Evolutionary conservation across 352 stramenopile species (phyloP).

Genomic region (Pythium scleroteichum): DNA sequence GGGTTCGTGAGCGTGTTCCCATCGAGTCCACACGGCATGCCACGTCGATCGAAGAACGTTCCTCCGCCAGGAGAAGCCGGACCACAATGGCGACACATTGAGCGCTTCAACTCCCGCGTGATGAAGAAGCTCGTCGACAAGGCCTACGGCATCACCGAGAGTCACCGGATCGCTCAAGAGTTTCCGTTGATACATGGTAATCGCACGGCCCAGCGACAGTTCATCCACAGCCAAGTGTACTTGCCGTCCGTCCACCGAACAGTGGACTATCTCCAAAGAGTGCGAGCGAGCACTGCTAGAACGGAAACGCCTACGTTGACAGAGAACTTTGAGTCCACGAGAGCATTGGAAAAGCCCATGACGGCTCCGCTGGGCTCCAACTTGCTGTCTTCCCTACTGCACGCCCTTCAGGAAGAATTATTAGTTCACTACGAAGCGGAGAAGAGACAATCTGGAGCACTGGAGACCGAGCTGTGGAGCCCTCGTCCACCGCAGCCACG

Average conservation of each 20-base stretch:
- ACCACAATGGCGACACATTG: constrained; percentile 5
- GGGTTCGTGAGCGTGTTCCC: constrained; percentile 11
- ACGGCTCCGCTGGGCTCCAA: constrained; percentile 10
- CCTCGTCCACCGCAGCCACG: constrained; percentile 16
- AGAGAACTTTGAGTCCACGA: background rate
- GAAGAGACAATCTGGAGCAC: background rate
- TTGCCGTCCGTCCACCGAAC: constrained; percentile 35
- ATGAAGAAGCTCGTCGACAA: constrained; percentile 22
- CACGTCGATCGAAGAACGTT: too few relatives aligned
- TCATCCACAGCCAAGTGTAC: constrained; percentile 35
- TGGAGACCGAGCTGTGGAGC: constrained; percentile 17
- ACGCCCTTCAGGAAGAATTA: constrained; percentile 36
- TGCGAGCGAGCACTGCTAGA: background rate
- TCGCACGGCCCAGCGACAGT: constrained; percentile 20
- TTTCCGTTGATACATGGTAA: constrained; percentile 8
- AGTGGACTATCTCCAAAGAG: constrained; percentile 13
- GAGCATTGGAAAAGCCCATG: background rate
- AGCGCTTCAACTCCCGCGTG: constrained; percentile 14
- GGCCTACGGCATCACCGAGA: constrained; percentile 23
- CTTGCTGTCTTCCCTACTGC: constrained; percentile 32
- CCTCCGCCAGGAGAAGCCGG: background rate
- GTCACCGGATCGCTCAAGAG: background rate
- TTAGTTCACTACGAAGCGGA: constrained; percentile 15
- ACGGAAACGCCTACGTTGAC: background rate
- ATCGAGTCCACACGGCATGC: background rate